Evolutionary conservation across 768 basidiomycete species (phyloP), one percentile per base, ranked within the genome.

Genomic region (Saitozyma podzolica): DNA sequence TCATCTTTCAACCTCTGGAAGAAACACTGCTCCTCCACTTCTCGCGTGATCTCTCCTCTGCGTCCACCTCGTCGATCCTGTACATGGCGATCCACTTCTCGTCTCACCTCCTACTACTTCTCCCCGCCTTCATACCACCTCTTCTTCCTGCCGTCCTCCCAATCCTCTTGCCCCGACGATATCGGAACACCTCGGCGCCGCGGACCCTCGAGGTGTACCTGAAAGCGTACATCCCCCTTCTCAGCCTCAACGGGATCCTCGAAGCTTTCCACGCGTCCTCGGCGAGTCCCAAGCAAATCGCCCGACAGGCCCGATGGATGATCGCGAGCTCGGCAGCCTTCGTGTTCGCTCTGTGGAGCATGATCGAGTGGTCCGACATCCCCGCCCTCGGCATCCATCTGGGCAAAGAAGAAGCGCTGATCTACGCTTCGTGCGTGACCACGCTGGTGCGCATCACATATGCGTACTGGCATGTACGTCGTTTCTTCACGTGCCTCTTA

Each of bases 1-100:
- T 98, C 61, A 74, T 94, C 29, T 95, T 98, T 75, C 95, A 97
- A 69, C 96, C 96, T 0, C 85, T 97, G 29, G 96, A 99, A 79
- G 96, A 99, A 80, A 89, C 90, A 0, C 85, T 89, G 1, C 87
- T 94, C 0, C 83, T 97, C 3, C 92, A 88, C 80, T 97, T 96
- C 80, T 93, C 95, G 1, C 88, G 83, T 57, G 84, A 82, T 62
- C 83, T 82, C 63, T 40, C 56, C 41, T 54, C 64, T 11, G 16
- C 66, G 64, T 41, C 76, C 68, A 13, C 85, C 86, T 19, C 51
- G 20, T 56, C 54, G 20, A n/a, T 81, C 84, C 82, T 87, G 29
- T 63, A 73, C 7, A 63, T 78, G 29, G 81, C 92, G 0, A 81
- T 92, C 54, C 85, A 86, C 40, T 80, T 86, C 9, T 90, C 94